Conservation (phyloP, 495 filamentous ascomycete genomes). For the Staphylotrichum tortipilum region DNA sequence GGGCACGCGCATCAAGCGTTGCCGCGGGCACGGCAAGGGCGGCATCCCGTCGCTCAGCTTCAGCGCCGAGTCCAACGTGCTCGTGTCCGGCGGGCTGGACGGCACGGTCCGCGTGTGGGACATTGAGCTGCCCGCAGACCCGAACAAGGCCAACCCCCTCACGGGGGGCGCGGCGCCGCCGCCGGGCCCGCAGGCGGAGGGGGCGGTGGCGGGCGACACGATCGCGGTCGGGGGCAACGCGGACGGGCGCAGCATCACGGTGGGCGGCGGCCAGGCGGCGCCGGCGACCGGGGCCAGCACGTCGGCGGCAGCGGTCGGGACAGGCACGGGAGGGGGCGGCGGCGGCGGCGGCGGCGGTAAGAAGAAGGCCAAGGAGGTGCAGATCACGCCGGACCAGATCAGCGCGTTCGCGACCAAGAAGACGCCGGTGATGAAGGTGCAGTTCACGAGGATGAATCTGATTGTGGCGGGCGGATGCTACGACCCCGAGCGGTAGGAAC, state of each 20-base stretch:
- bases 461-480: conserved; percentile 83
- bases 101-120: conserved; percentile 92
- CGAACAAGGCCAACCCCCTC: conserved; percentile 28
- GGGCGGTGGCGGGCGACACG: conserved; percentile 38
- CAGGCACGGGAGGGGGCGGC: conserved; percentile 33
- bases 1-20: conserved; percentile 76
- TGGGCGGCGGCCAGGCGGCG: conserved; percentile 27
- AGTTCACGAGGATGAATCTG: conserved; percentile 88
- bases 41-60: conserved; percentile 90
- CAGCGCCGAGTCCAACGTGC: conserved; percentile 77
- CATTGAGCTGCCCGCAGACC: conserved; percentile 53
- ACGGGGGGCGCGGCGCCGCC: conserved; percentile 34
- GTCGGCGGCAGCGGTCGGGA: conserved; percentile 27
- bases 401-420: conserved; percentile 91
- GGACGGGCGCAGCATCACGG: conserved; percentile 27
- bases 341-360: conserved; percentile 49
- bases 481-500: conserved; percentile 33
- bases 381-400: conserved; percentile 87
- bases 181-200: conserved; percentile 49
- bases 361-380: conserved; percentile 83
- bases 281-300: conserved; percentile 19
- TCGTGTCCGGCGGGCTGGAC: conserved; percentile 86
- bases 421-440: conserved; percentile 85
- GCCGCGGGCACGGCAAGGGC: conserved; percentile 87
- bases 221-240: conserved; percentile 41